These are phyloP conservation scores for Amniculicola lignicola DNA, from an alignment of 495 filamentous ascomycete genomes.

Conservation along the genomic window DNA sequence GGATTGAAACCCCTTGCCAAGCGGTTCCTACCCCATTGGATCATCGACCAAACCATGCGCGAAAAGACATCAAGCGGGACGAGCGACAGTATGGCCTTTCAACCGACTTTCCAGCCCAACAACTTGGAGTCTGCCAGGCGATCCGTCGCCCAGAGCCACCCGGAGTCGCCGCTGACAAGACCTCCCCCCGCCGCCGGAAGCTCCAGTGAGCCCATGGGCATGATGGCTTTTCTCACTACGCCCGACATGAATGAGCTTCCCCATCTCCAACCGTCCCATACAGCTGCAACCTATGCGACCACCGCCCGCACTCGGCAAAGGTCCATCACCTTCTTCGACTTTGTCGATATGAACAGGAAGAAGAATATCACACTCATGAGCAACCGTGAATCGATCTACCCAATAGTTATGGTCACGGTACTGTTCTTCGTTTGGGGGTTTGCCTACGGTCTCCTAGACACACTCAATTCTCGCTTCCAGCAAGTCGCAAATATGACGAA, in stretches of 20 bases:
- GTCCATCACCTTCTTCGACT: slow-evolving; percentile 64
- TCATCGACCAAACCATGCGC: slow-evolving; percentile 46
- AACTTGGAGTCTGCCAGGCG: not conserved
- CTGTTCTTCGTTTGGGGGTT: slow-evolving; percentile 49
- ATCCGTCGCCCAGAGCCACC: not conserved
- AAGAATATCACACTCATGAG: slow-evolving; percentile 63
- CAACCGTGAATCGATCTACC: slow-evolving; percentile 41
- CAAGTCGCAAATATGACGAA: slow-evolving; percentile 38
- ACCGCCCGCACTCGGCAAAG: slow-evolving; percentile 34
- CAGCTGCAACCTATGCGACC: slow-evolving; percentile 35
- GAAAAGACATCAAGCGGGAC: slow-evolving; percentile 17
- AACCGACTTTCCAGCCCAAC: not conserved
- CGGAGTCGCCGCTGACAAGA: slow-evolving; percentile 3
- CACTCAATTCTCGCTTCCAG: slow-evolving; percentile 43
- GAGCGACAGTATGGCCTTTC: slow-evolving; percentile 10
- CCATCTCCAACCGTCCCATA: slow-evolving; percentile 27
- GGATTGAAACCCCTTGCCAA: slow-evolving; percentile 83
- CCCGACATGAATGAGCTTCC: slow-evolving; percentile 47
- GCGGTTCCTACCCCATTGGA: slow-evolving; percentile 68
- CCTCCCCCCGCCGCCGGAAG: slow-evolving; percentile 9
- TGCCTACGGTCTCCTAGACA: slow-evolving; percentile 45
- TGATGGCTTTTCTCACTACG: slow-evolving; percentile 59
- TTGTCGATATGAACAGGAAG: slow-evolving; percentile 74
- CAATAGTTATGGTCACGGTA: slow-evolving; percentile 43
- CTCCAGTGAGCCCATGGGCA: slow-evolving; percentile 43